phyloP scores from a whole-genome alignment of 148 eudicot genomes.

The Fagopyrum homotropicum region DNA sequence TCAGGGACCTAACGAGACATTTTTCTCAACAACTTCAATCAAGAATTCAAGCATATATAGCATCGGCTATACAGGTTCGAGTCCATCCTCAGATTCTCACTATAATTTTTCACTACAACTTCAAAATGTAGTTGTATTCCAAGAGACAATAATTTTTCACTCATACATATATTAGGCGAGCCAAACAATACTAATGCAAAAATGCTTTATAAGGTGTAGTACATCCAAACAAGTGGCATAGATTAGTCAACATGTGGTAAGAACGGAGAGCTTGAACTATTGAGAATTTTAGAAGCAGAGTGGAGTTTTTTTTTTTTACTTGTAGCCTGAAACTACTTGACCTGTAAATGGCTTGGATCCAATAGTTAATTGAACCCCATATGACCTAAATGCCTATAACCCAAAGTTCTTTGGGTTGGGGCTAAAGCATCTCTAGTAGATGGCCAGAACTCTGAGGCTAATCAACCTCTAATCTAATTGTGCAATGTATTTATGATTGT shows the following conservation, averaged over 20 bases:
- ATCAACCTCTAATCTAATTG: too few species aligned
- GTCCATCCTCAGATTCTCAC: slow-evolving; percentile 9
- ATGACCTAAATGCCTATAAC: background rate
- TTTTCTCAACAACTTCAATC: slow-evolving; percentile 57
- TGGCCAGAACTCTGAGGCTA: too few species aligned
- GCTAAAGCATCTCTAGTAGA: too few species aligned
- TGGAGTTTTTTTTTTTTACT: background rate
- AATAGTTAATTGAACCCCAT: background rate
- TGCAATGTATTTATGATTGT: too few species aligned
- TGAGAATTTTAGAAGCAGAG: background rate
- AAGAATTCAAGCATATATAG: slow-evolving; percentile 76
- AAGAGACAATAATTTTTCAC: too few species aligned
- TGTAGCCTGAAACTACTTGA: background rate
- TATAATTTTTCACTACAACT: too few species aligned
- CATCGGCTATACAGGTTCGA: slow-evolving; percentile 76
- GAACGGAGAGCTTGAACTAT: background rate
- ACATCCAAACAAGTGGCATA: background rate
- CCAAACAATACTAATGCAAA: too few species aligned
- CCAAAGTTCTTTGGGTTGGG: background rate
- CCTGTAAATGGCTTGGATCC: background rate
- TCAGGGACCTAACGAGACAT: slow-evolving; percentile 65
- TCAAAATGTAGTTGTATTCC: too few species aligned
- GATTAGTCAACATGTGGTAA: background rate
- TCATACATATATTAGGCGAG: too few species aligned
- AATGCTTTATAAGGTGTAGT: too few species aligned